These are phyloP conservation scores for Albugo candida DNA, from an alignment of 352 stramenopile species.

Conservation along the genomic window DNA sequence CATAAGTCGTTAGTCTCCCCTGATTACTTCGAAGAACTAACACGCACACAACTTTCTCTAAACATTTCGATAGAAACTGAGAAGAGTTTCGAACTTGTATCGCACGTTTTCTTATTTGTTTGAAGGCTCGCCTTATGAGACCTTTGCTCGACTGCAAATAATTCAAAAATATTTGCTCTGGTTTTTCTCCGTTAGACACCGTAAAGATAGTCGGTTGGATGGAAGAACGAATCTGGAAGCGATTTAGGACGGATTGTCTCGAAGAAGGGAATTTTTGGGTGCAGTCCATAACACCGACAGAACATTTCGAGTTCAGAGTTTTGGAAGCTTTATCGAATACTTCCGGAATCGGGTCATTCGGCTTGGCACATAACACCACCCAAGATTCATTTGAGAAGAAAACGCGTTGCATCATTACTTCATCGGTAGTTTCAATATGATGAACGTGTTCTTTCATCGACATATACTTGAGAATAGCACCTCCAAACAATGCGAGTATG, in stretches of 20 bases:
- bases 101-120: slow-evolving; percentile 28
- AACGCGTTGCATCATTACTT: slow-evolving; percentile 32
- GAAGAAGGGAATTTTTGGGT: slow-evolving; percentile 24
- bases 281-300: slow-evolving; percentile 59
- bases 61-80: slow-evolving; percentile 41
- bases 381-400: slow-evolving; percentile 67
- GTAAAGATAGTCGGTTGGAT: slow-evolving; percentile 62
- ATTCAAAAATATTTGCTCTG: slow-evolving; percentile 54
- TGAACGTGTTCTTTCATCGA: slow-evolving; percentile 38
- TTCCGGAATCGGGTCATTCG: slow-evolving; percentile 47
- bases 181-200: slow-evolving; percentile 48
- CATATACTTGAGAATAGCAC: slow-evolving; percentile 43
- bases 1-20: slow-evolving; percentile 30
- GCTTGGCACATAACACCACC: slow-evolving; percentile 51
- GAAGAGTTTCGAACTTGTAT: slow-evolving; percentile 41
- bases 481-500: slow-evolving; percentile 36
- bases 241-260: slow-evolving; percentile 32
- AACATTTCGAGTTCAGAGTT: slow-evolving; percentile 30
- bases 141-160: slow-evolving; percentile 35
- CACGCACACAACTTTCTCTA: slow-evolving; percentile 38
- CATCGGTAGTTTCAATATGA: slow-evolving; percentile 35
- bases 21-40: slow-evolving; percentile 21
- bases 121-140: slow-evolving; percentile 33
- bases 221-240: slow-evolving; percentile 36
- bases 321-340: slow-evolving; percentile 44